Conservation (phyloP, 2,329 filamentous ascomycete species). For the Plectosphaerella plurivora region DNA sequence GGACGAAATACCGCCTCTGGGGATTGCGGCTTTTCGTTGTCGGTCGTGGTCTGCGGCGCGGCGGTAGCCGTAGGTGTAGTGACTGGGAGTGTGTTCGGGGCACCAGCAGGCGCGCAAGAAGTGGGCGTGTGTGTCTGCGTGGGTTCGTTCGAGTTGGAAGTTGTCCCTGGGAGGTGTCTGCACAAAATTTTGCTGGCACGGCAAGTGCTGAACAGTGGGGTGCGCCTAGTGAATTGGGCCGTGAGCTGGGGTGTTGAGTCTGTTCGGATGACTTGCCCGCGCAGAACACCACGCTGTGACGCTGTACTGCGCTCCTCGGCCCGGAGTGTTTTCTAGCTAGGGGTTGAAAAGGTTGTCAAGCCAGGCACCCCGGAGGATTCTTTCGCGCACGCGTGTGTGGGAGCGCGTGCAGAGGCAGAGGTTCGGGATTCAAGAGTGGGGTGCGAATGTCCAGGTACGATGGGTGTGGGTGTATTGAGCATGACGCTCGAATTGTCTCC, state of each 20-base stretch:
- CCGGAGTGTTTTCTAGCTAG: too few species aligned
- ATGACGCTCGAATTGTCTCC: too few species aligned
- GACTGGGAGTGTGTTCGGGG: too few species aligned
- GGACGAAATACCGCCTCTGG: neutral
- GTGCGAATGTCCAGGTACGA: neutral
- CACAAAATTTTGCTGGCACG: constrained; percentile 1
- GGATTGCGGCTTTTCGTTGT: neutral
- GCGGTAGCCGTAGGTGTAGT: too few species aligned
- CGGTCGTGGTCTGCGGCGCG: neutral
- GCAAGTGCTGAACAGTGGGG: too few species aligned
- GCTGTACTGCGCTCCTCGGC: too few species aligned
- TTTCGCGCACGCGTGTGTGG: neutral
- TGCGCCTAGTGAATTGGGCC: neutral
- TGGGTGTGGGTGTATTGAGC: neutral
- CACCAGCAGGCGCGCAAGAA: too few species aligned
- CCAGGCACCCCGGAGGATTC: neutral
- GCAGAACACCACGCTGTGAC: too few species aligned
- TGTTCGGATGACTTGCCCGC: too few species aligned
- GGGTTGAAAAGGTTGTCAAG: neutral
- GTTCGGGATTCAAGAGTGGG: neutral
- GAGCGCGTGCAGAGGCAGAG: too few species aligned
- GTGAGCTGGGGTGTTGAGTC: too few species aligned
- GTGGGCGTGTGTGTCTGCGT: too few species aligned
- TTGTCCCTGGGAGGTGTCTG: constrained; percentile 1
- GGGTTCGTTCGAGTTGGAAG: neutral